Base-by-base conservation (phyloP, 2,329 filamentous ascomycete species). In the Aureobasidium mangrovei region DNA sequence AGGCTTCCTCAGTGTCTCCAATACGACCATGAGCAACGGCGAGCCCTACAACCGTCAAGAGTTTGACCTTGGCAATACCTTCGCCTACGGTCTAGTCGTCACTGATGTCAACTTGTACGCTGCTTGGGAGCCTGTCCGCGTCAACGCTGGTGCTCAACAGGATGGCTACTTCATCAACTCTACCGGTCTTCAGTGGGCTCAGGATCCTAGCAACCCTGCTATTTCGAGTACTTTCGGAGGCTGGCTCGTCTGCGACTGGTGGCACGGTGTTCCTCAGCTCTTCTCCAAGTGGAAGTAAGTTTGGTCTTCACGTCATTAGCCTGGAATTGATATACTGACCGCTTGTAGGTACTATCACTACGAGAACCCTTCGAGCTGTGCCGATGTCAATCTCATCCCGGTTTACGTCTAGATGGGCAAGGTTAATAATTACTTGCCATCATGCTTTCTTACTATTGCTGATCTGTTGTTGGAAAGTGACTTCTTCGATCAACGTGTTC, bases 161-260 rank as follows among this genome's bases (percentile, higher is more conserved):
- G 51, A 33, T 7, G 65, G 62, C 46, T 67, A 63, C 59, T 65
- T 60, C 57, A 58, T 67, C 59, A 65, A 68, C 56, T 44, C 33
- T 6, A 66, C 62, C 3, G 66, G 66, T n/a, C 54, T 69, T 52
- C 64, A 68, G 57, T 68, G 61, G 60, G 61, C 56, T 27, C 58
- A 41, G 33, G 36, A 60, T 18, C 33, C 51, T 4, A 27, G n/a
- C 7, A 4, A 1, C 26, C 7, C 31, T n/a, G 44, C 43, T 28
- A 32, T 7, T 4, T 8, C 24, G 3, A 47, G 52, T 29, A 2
- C 10, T 2, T 58, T 56, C 26, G 53, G 54, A 3, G 57, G 57
- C 8, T 58, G 57, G 57, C 51, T 58, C 29, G 63, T 65, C 6
- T 67, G 65, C 55, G 59, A 64, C 38, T 67, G 65, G 65, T 65